Conservation (phyloP, 257 asterid species). For the Nyctanthes arbortristis region DNA sequence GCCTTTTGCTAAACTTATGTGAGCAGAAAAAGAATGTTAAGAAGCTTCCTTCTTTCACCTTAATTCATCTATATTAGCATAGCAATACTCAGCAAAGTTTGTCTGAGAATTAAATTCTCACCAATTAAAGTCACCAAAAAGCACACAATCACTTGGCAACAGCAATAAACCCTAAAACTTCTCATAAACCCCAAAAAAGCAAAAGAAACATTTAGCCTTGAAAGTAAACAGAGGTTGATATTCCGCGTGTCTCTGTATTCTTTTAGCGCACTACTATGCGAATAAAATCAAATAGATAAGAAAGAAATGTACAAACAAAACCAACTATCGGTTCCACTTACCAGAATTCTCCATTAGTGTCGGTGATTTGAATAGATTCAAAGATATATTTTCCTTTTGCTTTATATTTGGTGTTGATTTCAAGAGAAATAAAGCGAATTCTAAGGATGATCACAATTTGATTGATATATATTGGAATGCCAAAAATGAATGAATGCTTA, state of each 20-base stretch:
- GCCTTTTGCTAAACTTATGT: slow-evolving; percentile 1
- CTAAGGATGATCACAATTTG: slow-evolving; percentile 19
- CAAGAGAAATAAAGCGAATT: slow-evolving; percentile 19
- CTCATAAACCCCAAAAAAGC: neutral
- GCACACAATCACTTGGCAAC: slow-evolving; percentile 1
- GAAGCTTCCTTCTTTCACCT: slow-evolving; percentile 9
- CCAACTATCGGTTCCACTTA: slow-evolving; percentile 18
- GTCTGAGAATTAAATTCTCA: slow-evolving; percentile 12
- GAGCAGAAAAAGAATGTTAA: neutral
- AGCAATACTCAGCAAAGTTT: neutral
- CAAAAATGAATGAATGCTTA: slow-evolving; percentile 10
- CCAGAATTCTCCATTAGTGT: slow-evolving; percentile 46
- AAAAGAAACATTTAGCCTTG: slow-evolving; percentile 10
- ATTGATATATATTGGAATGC: slow-evolving; percentile 5
- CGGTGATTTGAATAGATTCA: neutral
- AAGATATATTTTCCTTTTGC: neutral
- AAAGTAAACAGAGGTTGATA: slow-evolving; percentile 1
- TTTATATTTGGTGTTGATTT: slow-evolving; percentile 11
- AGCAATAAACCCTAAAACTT: slow-evolving; percentile 6
- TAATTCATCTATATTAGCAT: slow-evolving; percentile 15
- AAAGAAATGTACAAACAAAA: neutral
- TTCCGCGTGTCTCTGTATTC: neutral
- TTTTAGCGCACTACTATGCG: slow-evolving; percentile 1
- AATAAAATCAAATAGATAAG: slow-evolving; percentile 1
- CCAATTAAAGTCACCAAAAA: neutral